phyloP scores from a whole-genome alignment of 345 rosid species.

The Euclidium syriacum region DNA sequence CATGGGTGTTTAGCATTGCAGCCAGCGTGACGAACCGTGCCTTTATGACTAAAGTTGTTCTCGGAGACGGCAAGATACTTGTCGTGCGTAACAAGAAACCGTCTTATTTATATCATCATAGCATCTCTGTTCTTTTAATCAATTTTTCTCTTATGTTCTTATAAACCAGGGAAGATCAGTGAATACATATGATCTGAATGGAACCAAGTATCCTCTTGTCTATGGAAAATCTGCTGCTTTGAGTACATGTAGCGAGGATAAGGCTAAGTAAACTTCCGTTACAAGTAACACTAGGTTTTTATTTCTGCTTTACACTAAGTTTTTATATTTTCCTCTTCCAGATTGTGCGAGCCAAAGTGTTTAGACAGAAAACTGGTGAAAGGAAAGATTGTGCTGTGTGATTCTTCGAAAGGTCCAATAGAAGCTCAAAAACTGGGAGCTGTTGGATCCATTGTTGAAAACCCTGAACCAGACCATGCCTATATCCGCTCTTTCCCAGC shows the following conservation, averaged over 20 bases:
- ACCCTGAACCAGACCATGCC: not conserved
- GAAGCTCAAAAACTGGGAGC: conserved; percentile 29
- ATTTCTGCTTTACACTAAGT: not conserved
- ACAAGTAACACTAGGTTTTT: not conserved
- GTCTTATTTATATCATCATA: not conserved
- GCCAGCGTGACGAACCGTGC: conserved; percentile 42
- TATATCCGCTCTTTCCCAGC: conserved; percentile 27
- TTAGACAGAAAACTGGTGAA: conserved; percentile 25
- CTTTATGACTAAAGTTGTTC: conserved; percentile 32
- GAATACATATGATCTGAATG: conserved; percentile 26
- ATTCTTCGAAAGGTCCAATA: not conserved
- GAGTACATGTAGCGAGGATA: not conserved
- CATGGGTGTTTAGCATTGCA: conserved; percentile 43
- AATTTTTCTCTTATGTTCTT: not conserved
- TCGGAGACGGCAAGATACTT: conserved; percentile 34
- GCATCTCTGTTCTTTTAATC: not conserved
- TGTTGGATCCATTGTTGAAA: conserved; percentile 24
- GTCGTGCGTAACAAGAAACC: conserved; percentile 29
- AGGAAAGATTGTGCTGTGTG: conserved; percentile 39
- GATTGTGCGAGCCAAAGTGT: conserved; percentile 23
- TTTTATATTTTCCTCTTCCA: not conserved
- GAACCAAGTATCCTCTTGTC: conserved; percentile 29
- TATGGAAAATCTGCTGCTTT: conserved; percentile 18
- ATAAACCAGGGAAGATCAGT: conserved; percentile 36
- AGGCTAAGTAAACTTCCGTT: conserved; percentile 11